Conservation (phyloP, 441 rosid genomes). For the Aquilaria agallochum region DNA sequence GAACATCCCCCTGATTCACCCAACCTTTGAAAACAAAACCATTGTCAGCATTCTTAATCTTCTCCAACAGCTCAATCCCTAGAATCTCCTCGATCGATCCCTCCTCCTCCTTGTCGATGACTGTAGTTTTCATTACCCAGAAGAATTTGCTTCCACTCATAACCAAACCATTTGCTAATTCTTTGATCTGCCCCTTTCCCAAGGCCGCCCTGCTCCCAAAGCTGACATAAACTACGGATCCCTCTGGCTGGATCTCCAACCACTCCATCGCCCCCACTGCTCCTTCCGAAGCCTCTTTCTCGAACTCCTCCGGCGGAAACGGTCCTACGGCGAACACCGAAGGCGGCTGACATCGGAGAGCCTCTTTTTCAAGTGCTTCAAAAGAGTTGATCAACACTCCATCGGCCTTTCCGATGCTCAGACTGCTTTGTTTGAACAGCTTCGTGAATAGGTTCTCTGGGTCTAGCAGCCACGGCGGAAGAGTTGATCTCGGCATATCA, state of each 20-base stretch:
- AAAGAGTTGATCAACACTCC: conserved; percentile 25
- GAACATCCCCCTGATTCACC: conserved; percentile 24
- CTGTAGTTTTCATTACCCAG: conserved; percentile 19
- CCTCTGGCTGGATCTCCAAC: conserved; percentile 19
- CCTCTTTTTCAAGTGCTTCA: conserved; percentile 20
- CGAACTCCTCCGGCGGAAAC: conserved; percentile 12
- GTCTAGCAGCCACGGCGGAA: conserved; percentile 8
- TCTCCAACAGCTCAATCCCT: conserved; percentile 11
- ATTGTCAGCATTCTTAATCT: conserved; percentile 3
- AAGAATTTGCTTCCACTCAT: conserved; percentile 13
- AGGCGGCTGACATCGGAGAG: conserved; percentile 15
- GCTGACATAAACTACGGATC: too few species aligned
- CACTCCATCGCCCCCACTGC: conserved; percentile 6
- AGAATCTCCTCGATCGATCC: conserved; percentile 12
- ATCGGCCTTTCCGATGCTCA: neutral
- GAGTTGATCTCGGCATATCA: conserved; percentile 17
- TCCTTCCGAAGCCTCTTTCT: neutral
- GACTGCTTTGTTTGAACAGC: neutral
- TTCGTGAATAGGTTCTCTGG: conserved; percentile 9
- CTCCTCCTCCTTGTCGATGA: conserved; percentile 21
- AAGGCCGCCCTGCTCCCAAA: neutral
- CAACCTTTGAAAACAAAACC: conserved; percentile 18
- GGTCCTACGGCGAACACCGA: conserved; percentile 18
- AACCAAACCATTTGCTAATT: conserved; percentile 16
- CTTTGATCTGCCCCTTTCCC: conserved; percentile 20